These are phyloP conservation scores for Kandelia obovata DNA, from an alignment of 345 rosid genomes.

Conservation along the genomic window DNA sequence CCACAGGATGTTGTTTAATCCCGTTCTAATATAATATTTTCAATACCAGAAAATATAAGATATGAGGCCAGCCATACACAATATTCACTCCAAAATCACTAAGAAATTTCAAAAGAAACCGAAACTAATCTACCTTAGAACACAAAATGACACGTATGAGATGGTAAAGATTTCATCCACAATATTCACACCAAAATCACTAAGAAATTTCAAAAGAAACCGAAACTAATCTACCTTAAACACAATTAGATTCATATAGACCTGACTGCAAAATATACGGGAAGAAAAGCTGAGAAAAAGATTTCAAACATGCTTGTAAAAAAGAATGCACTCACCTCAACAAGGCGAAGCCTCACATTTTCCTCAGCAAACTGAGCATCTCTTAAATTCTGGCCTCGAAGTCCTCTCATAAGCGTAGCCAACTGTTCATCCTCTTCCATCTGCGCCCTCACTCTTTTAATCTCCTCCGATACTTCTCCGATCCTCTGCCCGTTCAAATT, in stretches of 20 bases:
- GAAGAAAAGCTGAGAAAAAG: not conserved
- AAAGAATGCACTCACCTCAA: conserved; percentile 53
- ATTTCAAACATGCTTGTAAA: not conserved
- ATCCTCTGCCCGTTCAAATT: conserved; percentile 51
- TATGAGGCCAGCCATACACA: not conserved
- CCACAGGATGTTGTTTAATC: not conserved
- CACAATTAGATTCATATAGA: no score
- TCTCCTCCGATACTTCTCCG: conserved; percentile 81
- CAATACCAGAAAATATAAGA: not conserved
- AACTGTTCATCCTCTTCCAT: conserved; percentile 90
- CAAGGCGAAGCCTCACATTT: conserved; percentile 67
- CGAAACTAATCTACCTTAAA: no score
- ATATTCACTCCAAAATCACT: no score
- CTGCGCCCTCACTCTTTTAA: conserved; percentile 83
- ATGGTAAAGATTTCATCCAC: not conserved
- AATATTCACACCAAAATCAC: no score
- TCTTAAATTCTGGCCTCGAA: conserved; percentile 84
- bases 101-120: no score
- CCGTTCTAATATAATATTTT: not conserved
- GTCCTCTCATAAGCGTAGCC: conserved; percentile 81
- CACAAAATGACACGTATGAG: no score
- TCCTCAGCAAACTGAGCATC: conserved; percentile 81
- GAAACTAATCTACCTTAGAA: no score
- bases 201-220: no score
- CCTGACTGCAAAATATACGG: no score